Evolutionary conservation across 2,329 filamentous ascomycete species (phyloP).

Genomic region (Rutstroemia sp.): DNA sequence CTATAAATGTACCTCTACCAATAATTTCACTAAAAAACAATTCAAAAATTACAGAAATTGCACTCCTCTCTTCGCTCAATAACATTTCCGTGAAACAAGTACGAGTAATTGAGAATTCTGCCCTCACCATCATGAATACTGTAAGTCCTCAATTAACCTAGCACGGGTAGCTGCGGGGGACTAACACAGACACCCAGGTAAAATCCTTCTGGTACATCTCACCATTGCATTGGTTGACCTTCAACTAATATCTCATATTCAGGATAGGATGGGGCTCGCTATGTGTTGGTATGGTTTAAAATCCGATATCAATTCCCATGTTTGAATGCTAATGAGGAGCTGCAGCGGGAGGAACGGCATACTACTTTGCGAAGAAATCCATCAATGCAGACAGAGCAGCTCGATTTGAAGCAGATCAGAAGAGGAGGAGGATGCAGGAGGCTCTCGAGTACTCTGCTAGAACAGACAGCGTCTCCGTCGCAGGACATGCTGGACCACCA

Average conservation of each 20-base stretch:
- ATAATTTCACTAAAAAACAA: background rate
- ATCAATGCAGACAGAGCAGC: conserved; percentile 84
- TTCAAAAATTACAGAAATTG: background rate
- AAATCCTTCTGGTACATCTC: conserved; percentile 57
- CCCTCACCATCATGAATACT: conserved; percentile 42
- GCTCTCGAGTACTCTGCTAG: conserved; percentile 43
- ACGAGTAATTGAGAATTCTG: background rate
- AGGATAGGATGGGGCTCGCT: conserved; percentile 92
- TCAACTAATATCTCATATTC: conserved; percentile 19
- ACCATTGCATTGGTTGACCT: background rate
- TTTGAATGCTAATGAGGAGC: background rate
- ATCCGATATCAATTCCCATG: conserved; percentile 3
- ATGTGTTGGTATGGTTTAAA: conserved; percentile 60
- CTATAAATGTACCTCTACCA: too few species aligned
- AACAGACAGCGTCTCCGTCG: conserved; percentile 28
- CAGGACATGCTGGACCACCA: conserved; percentile 42
- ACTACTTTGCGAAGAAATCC: conserved; percentile 89
- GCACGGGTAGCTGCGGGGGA: conserved; percentile 1
- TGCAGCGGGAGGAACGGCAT: conserved; percentile 79
- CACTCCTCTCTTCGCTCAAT: background rate
- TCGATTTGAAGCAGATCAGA: conserved; percentile 58
- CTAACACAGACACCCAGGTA: conserved; percentile 36
- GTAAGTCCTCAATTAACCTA: conserved; percentile 31
- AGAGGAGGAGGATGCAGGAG: conserved; percentile 48
- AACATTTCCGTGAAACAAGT: background rate